Base-by-base conservation (phyloP, 2,329 filamentous ascomycete genomes). In the Fusarium sp. region DNA sequence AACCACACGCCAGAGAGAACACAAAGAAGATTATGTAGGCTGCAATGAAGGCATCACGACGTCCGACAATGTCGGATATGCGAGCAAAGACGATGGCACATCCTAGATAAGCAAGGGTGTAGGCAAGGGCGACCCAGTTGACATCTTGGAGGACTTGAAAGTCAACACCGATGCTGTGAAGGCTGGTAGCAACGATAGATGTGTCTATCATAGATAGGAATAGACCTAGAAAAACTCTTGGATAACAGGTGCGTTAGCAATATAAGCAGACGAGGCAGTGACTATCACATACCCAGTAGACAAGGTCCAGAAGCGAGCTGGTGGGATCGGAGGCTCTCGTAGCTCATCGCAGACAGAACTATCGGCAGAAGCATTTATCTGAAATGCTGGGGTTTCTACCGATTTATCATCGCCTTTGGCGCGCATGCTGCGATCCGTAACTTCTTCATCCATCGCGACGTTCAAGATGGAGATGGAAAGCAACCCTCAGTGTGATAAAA, bases 151-250 rank as follows among this genome's bases (percentile, higher is more conserved):
- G 70, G 16, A 81, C 79, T 14, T 81, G 59, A 49, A 90, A 86
- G 6, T 90, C 85, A 18, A 73, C 75, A 3, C 84, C 85, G 49
- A 90, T 89, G n/a, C 81, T 81, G 71, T 86, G 86, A 12, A 90
- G 77, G 46, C 85, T 86, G 15, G 88, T 89, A 2, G 88, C 87
- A 2, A 90, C 85, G 40, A 90, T 89, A 6, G 87, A 87, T 3
- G 85, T 84, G 75, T 90, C 88, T n/a, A 89, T 76, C 71, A 89
- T 83, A 29, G 88, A 86, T 50, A 90, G 81, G 56, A 89, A 87
- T 1, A 90, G 81, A 5, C 87, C 87, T 8, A 85, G 77, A 22
- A 81, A 83, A 16, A 87, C 77, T 18, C 85, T 88, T 59, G 20
- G n/a, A 29, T 47, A 7, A 12, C 16, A 46, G 34, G 34, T 30